phyloP scores from a whole-genome alignment of 1,139 yeast species.

The Candida glucosophila region DNA sequence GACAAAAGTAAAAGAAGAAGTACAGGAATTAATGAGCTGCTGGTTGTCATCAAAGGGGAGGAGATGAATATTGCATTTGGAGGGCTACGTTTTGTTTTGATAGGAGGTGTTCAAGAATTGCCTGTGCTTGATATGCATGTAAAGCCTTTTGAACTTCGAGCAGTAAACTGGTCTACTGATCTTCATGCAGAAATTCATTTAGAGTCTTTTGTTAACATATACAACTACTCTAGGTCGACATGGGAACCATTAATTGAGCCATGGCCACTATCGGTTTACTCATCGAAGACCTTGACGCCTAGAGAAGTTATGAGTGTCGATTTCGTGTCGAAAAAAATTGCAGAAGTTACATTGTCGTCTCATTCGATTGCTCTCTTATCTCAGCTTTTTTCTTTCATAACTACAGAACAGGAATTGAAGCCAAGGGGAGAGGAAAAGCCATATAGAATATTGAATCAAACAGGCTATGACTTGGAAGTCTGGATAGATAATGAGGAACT shows the following conservation, averaged over 20 bases:
- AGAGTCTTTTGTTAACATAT: slow-evolving; percentile 68
- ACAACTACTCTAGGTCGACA: slow-evolving; percentile 83
- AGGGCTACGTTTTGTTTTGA: slow-evolving; percentile 77
- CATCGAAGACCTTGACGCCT: slow-evolving; percentile 40
- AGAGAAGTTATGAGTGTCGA: slow-evolving; percentile 47
- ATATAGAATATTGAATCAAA: slow-evolving; percentile 70
- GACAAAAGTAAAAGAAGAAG: slow-evolving; percentile 4
- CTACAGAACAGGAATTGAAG: slow-evolving; percentile 44
- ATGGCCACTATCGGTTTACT: slow-evolving; percentile 74
- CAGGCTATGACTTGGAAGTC: slow-evolving; percentile 70
- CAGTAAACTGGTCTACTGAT: slow-evolving; percentile 87
- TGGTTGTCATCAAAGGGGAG: slow-evolving; percentile 58
- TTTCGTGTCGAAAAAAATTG: slow-evolving; percentile 62
- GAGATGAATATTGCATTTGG: slow-evolving; percentile 62
- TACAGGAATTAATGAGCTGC: slow-evolving; percentile 10
- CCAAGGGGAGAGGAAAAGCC: slow-evolving; percentile 82
- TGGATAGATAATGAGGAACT: slow-evolving; percentile 51
- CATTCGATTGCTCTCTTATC: slow-evolving; percentile 73
- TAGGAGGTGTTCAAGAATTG: slow-evolving; percentile 90
- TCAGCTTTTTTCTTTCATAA: slow-evolving; percentile 51
- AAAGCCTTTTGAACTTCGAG: slow-evolving; percentile 62
- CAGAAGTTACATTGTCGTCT: slow-evolving; percentile 77
- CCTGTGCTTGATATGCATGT: slow-evolving; percentile 82
- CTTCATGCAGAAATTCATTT: slow-evolving; percentile 63
- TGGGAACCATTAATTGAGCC: slow-evolving; percentile 96